phyloP scores from a whole-genome alignment of 176 grass and related monocot genomes.

The Bromus sterilis region DNA sequence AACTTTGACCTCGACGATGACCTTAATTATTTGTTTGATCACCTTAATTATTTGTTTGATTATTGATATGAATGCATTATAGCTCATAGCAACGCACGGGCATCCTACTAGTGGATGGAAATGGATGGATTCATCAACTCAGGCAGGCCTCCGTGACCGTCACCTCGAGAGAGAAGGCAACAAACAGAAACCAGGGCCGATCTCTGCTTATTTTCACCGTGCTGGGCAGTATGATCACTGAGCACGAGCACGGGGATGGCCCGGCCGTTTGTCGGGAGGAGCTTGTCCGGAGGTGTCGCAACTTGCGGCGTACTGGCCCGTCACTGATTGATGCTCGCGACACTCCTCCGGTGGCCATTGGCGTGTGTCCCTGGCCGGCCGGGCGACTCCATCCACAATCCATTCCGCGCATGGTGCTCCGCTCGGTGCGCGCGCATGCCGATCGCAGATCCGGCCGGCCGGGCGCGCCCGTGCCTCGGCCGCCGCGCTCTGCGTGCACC shows the following conservation, averaged over 20 bases:
- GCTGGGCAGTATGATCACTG: background rate
- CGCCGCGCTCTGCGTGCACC: conserved; percentile 8
- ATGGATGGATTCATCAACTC: background rate
- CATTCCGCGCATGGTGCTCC: background rate
- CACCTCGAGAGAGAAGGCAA: background rate
- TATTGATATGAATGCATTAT: no score
- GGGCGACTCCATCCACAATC: background rate
- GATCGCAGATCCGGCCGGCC: background rate
- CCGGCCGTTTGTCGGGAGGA: background rate
- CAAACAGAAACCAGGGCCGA: background rate
- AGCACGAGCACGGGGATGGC: background rate
- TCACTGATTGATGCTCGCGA: background rate
- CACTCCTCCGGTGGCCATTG: background rate
- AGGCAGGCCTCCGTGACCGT: background rate
- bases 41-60: no score
- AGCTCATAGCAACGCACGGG: no score
- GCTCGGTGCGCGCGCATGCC: background rate
- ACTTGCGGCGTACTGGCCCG: background rate
- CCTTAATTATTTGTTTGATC: no score
- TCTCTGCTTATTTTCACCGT: background rate
- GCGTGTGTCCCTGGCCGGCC: background rate
- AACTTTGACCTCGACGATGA: no score
- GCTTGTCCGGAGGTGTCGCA: background rate
- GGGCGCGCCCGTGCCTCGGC: background rate
- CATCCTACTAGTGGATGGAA: background rate